Conservation (phyloP, 2,329 filamentous ascomycete species). For the Karstenula rhodostoma region DNA sequence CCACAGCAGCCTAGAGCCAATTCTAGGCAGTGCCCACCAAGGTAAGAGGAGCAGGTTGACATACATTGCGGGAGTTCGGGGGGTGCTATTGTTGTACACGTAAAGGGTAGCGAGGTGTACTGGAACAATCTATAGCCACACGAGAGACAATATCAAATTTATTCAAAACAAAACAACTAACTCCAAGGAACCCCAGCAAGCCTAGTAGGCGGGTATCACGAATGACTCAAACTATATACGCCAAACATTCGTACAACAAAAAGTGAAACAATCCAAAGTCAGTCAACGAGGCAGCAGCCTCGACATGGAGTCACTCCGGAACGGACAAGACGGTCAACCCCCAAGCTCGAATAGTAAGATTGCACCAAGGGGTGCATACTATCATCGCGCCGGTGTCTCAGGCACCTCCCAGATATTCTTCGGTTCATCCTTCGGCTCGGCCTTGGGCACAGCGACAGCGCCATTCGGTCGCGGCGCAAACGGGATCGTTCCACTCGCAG, state of each 20-base stretch:
- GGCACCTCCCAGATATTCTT: constrained; percentile 57
- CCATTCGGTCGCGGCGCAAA: constrained; percentile 39
- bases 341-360: not conserved
- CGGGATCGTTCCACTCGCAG: constrained; percentile 49
- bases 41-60: not conserved
- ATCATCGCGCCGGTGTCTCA: constrained; percentile 50
- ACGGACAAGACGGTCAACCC: no score
- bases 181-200: not conserved
- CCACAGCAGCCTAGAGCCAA: not conserved
- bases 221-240: constrained; percentile 1
- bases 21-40: not conserved
- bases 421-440: constrained; percentile 18
- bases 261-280: not conserved
- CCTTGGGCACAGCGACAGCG: constrained; percentile 5
- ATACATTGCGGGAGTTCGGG: not conserved
- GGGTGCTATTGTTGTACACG: no score
- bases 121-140: not conserved
- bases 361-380: not conserved
- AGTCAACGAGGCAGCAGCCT: not conserved
- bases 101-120: no score
- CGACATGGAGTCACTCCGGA: not conserved
- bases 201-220: constrained; percentile 13
- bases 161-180: not conserved
- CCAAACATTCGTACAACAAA: not conserved
- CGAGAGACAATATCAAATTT: not conserved